Base-by-base conservation (phyloP, 2,329 filamentous ascomycete genomes). In the Fusarium nisikadoi region DNA sequence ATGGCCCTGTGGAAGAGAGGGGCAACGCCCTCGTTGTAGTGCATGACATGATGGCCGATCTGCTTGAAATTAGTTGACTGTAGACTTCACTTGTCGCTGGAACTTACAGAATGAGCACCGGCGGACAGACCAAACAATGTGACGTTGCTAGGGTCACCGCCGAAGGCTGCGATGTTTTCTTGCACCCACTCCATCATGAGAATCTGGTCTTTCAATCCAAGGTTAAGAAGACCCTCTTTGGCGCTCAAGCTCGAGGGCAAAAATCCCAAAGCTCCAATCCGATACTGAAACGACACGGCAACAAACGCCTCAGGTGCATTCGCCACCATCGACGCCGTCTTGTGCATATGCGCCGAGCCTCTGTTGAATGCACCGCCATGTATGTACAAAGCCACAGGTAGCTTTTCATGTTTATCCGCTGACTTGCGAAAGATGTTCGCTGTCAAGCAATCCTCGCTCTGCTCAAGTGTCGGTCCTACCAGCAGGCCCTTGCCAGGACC, bases 1-100 rank as follows among this genome's bases (percentile, higher is more conserved):
- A 90, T 87, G 14, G 83, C 87, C 68, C 84, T 85, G 61, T 84
- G 81, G 72, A 90, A 88, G 53, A 84, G 84, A 35, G 83, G 81
- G 20, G 82, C 83, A 3, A 84, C 85, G 12, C 78, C 77, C 3
- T 81, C 76, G 82, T 79, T 72, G 31, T 79, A 81, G 59, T 84
- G 81, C 72, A 92, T 87, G 20, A 93, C 79, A 70, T 92, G 91
- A 72, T 93, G 91, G 3, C 91, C 91, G 66, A 92, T 88, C 88
- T 91, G 62, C 3, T 11, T 12, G 0, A 25, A 58, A 50, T 74
- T 55, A 42, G 17, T 46, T 14, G n/a, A 14, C 11, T 50, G n/a
- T 33, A 23, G 4, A n/a, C 16, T 8, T 4, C 5, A 12, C 11
- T 13, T 2, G 1, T 6, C 3, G 1, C 0, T 1, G 4, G 16